phyloP scores from a whole-genome alignment of 768 basidiomycete species.

The Suillus weaverae region DNA sequence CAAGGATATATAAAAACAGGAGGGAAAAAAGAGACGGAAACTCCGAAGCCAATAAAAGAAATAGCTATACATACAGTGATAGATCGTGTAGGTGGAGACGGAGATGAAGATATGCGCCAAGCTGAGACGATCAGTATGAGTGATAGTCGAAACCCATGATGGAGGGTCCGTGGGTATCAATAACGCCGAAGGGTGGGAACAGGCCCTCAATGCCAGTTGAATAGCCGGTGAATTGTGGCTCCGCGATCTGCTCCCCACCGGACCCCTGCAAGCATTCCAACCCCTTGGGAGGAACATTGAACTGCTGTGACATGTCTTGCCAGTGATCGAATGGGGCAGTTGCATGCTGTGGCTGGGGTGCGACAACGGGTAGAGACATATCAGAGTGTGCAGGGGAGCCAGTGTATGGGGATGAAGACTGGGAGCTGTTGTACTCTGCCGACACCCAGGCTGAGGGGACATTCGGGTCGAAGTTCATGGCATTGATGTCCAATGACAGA shows the following conservation, averaged over 20 bases:
- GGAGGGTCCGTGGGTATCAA: neutral
- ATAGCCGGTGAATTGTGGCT: constrained; percentile 6
- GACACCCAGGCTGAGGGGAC: constrained; percentile 16
- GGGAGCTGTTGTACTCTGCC: constrained; percentile 15
- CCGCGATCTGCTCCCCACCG: neutral
- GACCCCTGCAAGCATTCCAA: no score
- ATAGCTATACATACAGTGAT: constrained; percentile 9
- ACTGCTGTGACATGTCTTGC: constrained; percentile 14
- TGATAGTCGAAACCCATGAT: constrained; percentile 8
- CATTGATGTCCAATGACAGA: constrained; percentile 8
- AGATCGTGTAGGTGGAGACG: neutral
- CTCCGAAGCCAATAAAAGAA: neutral
- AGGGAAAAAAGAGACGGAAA: neutral
- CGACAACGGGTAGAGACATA: constrained; percentile 25
- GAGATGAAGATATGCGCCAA: neutral
- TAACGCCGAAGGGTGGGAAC: neutral
- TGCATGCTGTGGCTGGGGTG: constrained; percentile 27
- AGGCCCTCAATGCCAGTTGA: constrained; percentile 6
- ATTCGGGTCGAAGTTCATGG: constrained; percentile 12
- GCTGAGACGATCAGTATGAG: neutral
- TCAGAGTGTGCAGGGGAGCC: constrained; percentile 40
- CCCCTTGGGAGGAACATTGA: neutral
- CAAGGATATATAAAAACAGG: constrained; percentile 2
- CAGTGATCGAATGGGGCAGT: constrained; percentile 20
- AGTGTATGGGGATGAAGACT: constrained; percentile 43